Evolutionary conservation across 192 early-diverging fungal species (phyloP), one percentile per base, ranked within the genome.

Genomic region (Pilobolus umbonatus): DNA sequence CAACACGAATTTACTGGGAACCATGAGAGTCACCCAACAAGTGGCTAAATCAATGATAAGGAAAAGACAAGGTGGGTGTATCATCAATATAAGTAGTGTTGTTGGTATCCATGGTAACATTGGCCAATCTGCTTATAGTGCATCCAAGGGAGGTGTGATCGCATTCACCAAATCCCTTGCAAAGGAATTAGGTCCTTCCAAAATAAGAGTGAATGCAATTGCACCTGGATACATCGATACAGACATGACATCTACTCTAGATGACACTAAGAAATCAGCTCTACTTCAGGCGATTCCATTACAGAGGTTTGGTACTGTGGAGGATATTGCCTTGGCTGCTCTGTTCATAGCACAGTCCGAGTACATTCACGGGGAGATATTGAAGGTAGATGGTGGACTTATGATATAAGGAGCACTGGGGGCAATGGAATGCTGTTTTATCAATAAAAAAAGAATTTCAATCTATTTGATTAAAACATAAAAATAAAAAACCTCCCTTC

Each of bases 191-290:
- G 92, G 85, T 1, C 77, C 82, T 11, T 65, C 73, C 1, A 77
- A 80, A 12, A 77, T 96, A 12, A 70, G 89, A 19, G 92, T 88
- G 7, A 93, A 92, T 75, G 78, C 80, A 5, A 81, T 96, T 67
- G 86, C 90, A 9, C 94, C 94, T 34, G 94, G 94, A 36, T 94
- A 86, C 62, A 89, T 93, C 38, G 81, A 82, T 6, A 94, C 94
- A 1, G 81, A 90, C 39, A 88, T 91, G 85, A 90, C 82, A 12
- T 47, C 70, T 19, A 71, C 79, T 86, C 75, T 36, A 60, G 60
- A 60, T 0, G 68, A 71, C 17, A 62, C 67, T 6, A 65, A 56
- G n/a, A 75, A 69, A 29, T 63, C 52, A 26, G 49, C 69, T 14
- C 64, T 84, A 30, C 28, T 83, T 5, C 48, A 67, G 29, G 58